phyloP scores from a whole-genome alignment of 2,329 filamentous ascomycete genomes.

The Diaporthe ilicicola region DNA sequence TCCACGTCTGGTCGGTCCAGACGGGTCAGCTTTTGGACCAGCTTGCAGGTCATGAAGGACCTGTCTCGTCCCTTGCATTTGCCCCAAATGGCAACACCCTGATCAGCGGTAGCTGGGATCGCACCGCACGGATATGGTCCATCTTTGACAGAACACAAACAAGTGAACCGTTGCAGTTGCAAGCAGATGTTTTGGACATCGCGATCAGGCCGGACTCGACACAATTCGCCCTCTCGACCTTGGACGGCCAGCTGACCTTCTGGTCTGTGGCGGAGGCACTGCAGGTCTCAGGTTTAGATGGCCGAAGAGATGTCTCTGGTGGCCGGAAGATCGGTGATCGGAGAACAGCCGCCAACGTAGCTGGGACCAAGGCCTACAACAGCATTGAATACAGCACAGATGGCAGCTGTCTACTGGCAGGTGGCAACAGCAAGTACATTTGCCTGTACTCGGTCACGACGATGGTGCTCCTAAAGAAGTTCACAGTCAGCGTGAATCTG shows the following conservation, averaged over 20 bases:
- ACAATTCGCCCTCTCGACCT: constrained; percentile 88
- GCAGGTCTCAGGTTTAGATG: constrained; percentile 87
- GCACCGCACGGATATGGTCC: constrained; percentile 94
- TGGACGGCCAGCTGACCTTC: constrained; percentile 94
- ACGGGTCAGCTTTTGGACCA: constrained; percentile 94
- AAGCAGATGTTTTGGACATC: constrained; percentile 88
- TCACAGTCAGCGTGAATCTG: constrained; percentile 94
- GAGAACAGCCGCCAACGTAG: constrained; percentile 87
- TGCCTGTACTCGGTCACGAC: constrained; percentile 96
- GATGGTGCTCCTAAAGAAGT: constrained; percentile 92
- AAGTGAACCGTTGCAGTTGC: constrained; percentile 90
- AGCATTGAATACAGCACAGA: constrained; percentile 92
- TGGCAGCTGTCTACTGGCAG: constrained; percentile 88
- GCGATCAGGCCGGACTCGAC: constrained; percentile 89
- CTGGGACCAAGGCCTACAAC: constrained; percentile 89
- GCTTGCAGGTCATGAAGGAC: constrained; percentile 91
- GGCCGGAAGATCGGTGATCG: constrained; percentile 89
- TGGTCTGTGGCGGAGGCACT: constrained; percentile 91
- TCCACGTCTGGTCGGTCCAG: constrained; percentile 98
- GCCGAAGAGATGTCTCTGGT: constrained; percentile 89
- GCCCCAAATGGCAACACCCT: constrained; percentile 84
- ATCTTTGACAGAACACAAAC: constrained; percentile 95
- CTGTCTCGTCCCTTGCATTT: constrained; percentile 88
- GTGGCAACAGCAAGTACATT: constrained; percentile 97
- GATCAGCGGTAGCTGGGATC: constrained; percentile 95